Percentiles rank a stretch among this genome's conserved stretches.
These are phyloP conservation scores for Pythium sp. DNA, from an alignment of 352 stramenopile species.

Conservation along the genomic window DNA sequence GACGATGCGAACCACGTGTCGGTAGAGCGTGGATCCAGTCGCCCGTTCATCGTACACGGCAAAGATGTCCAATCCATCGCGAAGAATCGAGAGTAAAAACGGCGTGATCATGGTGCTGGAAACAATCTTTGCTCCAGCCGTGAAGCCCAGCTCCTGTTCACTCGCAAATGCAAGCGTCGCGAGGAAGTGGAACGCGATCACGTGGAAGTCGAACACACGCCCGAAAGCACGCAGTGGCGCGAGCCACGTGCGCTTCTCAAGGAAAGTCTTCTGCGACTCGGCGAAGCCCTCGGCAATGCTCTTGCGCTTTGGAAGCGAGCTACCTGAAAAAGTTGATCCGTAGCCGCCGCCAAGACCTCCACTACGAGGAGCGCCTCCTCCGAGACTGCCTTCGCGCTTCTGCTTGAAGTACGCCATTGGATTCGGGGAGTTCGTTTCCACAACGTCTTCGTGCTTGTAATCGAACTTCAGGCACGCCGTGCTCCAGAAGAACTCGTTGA, in stretches of 20 bases:
- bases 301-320: conserved; percentile 51
- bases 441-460: conserved; percentile 88
- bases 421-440: conserved; percentile 71
- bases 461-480: conserved; percentile 93
- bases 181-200: conserved; percentile 96
- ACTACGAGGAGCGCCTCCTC: conserved; percentile 14
- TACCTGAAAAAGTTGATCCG: conserved; percentile 16
- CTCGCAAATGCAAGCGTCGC: conserved; percentile 89
- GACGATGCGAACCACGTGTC: conserved; percentile 86
- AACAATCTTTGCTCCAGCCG: conserved; percentile 80
- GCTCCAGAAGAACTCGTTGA: conserved; percentile 99
- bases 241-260: conserved; percentile 98
- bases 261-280: conserved; percentile 94
- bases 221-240: conserved; percentile 93
- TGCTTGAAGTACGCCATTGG: conserved; percentile 56
- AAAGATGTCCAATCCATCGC: conserved; percentile 91
- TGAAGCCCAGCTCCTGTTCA: conserved; percentile 89
- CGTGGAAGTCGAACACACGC: conserved; percentile 97
- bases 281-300: conserved; percentile 90
- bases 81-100: conserved; percentile 85
- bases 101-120: conserved; percentile 93
- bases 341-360: conserved; percentile 25
- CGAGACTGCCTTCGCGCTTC: conserved; percentile 26
- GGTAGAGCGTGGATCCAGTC: conserved; percentile 55
- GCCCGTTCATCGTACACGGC: conserved; percentile 67